Conservation (phyloP, 345 rosid species). For the Eucalyptus dawsonii region DNA sequence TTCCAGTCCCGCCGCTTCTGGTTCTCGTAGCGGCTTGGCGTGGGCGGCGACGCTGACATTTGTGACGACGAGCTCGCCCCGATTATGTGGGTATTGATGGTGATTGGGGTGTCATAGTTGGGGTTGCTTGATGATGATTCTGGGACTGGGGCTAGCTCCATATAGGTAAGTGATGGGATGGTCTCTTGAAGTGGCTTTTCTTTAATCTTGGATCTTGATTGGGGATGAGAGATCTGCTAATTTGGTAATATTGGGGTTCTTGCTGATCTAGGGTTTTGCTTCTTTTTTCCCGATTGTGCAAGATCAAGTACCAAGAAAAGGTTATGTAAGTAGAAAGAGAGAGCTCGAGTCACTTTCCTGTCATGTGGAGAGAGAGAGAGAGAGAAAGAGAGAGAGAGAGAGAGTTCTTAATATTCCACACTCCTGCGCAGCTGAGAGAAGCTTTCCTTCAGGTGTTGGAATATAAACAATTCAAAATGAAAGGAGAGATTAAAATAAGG, state of each 20-base stretch:
- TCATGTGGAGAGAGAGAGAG: not conserved
- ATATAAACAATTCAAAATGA: not conserved
- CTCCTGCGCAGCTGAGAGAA: not conserved
- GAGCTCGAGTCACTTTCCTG: not conserved
- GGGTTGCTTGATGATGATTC: not conserved
- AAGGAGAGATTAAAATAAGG: not conserved
- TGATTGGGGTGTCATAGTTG: not conserved
- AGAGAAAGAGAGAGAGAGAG: not conserved
- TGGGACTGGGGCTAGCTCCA: not conserved
- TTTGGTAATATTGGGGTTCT: not conserved
- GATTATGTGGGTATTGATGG: not conserved
- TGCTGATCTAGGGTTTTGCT: not conserved
- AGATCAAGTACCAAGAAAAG: not conserved
- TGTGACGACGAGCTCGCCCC: conserved; percentile 3
- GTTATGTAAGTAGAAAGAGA: not conserved
- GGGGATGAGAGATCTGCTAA: not conserved
- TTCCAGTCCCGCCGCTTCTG: conserved; percentile 90
- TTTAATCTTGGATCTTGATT: not conserved
- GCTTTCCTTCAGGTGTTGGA: not conserved
- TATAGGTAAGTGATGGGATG: not conserved
- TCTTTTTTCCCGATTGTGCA: not conserved
- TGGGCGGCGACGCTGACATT: conserved; percentile 16
- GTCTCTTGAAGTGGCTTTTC: not conserved
- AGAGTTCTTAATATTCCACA: not conserved
- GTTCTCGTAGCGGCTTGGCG: conserved; percentile 76